These are phyloP conservation scores for Solanum appendiculatum DNA, from an alignment of 257 asterid genomes.

Conservation along the genomic window DNA sequence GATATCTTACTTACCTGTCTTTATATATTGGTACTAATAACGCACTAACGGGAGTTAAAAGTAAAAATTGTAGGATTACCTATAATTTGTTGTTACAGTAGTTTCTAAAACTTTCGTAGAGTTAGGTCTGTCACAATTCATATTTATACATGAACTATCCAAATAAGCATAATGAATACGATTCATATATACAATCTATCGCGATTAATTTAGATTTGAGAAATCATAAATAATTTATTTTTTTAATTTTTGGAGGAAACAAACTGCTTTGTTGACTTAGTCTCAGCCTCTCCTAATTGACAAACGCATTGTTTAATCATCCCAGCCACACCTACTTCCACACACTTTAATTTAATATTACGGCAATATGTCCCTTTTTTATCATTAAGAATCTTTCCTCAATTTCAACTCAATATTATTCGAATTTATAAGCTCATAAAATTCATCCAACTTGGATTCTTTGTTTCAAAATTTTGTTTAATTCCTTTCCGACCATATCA, in stretches of 20 bases:
- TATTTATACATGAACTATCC: background rate
- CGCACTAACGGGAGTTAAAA: too few species aligned
- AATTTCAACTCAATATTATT: background rate
- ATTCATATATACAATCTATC: too few species aligned
- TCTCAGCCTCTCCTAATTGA: background rate
- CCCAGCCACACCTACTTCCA: background rate
- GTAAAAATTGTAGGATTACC: too few species aligned
- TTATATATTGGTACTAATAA: background rate
- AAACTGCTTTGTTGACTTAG: background rate
- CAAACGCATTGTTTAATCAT: background rate
- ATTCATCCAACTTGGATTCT: background rate
- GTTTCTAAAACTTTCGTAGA: too few species aligned
- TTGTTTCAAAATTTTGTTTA: background rate
- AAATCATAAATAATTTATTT: background rate
- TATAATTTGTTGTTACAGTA: too few species aligned
- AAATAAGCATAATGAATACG: too few species aligned
- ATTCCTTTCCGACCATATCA: background rate
- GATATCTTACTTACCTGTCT: background rate
- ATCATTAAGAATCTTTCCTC: background rate
- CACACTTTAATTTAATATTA: slow-evolving; percentile 5
- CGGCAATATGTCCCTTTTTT: background rate
- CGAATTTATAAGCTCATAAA: background rate
- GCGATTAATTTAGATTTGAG: background rate
- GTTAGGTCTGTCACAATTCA: background rate
- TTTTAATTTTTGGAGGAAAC: background rate